Evolutionary conservation across 805 yeast species (phyloP), one percentile per base, ranked within the genome.

Genomic region (Alloascoidea hylecoeti): DNA sequence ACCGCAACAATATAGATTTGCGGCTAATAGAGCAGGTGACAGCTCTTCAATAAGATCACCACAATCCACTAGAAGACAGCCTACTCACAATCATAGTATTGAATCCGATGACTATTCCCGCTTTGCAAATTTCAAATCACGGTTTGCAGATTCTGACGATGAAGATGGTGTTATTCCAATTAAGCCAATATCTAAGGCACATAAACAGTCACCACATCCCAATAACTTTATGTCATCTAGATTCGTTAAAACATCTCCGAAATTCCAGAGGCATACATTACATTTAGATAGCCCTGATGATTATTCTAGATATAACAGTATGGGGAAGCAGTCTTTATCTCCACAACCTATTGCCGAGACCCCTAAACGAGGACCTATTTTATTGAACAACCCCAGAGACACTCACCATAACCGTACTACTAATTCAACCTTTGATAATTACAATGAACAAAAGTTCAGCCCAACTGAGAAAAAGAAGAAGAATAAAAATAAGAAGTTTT

Each of bases 61-160:
- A n/a, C n/a, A n/a, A n/a, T n/a, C n/a, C n/a, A n/a, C n/a, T n/a
- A n/a, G n/a, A n/a, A n/a, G n/a, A n/a, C n/a, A n/a, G n/a, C n/a
- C n/a, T n/a, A 23, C 13, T 23, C 30, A 23, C 30, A 9, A n/a
- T n/a, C 30, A 23, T n/a, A n/a, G 13, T 9, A 23, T 9, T 9
- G n/a, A 23, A 9, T 23, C n/a, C n/a, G 9, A 5, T 15, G 30
- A 23, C 36, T 33, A 33, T 39, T 34, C 39, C 42, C 17, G n/a
- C 5, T 34, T n/a, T 34, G 35, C 14, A 27, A 34, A 12, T 15
- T 53, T 54, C 49, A 36, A 39, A 19, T 52, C 56, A n/a, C 48
- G 59, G 5, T 43, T 55, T 34, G 53, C 52, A 16, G 60, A 55
- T 37, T 46, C 52, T 3, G 59, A 55, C 38, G 59, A 55, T 4